Evolutionary conservation across 129 eudicot species (phyloP).

Genomic region (Silybum marianum): DNA sequence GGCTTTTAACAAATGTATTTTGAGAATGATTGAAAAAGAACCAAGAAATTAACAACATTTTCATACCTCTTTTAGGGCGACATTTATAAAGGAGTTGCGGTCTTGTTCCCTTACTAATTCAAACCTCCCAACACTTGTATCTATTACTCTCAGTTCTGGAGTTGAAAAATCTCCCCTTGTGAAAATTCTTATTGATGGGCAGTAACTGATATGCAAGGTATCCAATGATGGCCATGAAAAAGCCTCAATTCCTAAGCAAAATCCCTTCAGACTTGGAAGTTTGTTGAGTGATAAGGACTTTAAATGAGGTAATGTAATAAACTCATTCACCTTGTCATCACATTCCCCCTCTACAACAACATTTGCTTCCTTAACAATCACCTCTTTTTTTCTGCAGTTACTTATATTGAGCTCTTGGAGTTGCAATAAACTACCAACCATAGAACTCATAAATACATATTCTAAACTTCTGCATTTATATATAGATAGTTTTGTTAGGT

Average conservation of each 20-base stretch:
- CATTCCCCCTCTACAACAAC: not conserved
- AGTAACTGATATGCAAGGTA: not conserved
- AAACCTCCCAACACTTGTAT: not conserved
- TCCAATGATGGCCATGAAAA: not conserved
- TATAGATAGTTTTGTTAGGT: not conserved
- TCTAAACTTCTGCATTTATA: not conserved
- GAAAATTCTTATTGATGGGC: not conserved
- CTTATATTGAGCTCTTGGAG: not conserved
- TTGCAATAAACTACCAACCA: conserved; percentile 1
- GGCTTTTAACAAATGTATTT: too few species aligned
- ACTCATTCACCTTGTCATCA: not conserved
- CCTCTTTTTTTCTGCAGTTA: not conserved
- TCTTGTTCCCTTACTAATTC: not conserved
- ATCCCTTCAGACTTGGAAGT: not conserved
- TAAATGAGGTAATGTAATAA: not conserved
- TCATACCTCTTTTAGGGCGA: not conserved
- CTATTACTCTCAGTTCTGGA: not conserved
- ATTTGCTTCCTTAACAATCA: not conserved
- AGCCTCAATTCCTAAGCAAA: not conserved
- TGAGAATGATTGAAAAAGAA: too few species aligned
- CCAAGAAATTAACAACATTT: too few species aligned
- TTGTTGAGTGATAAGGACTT: not conserved
- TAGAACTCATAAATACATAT: not conserved
- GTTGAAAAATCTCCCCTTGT: not conserved
- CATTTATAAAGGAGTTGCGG: not conserved